phyloP scores from a whole-genome alignment of 2,329 filamentous ascomycete species.

The Ustulina deusta region DNA sequence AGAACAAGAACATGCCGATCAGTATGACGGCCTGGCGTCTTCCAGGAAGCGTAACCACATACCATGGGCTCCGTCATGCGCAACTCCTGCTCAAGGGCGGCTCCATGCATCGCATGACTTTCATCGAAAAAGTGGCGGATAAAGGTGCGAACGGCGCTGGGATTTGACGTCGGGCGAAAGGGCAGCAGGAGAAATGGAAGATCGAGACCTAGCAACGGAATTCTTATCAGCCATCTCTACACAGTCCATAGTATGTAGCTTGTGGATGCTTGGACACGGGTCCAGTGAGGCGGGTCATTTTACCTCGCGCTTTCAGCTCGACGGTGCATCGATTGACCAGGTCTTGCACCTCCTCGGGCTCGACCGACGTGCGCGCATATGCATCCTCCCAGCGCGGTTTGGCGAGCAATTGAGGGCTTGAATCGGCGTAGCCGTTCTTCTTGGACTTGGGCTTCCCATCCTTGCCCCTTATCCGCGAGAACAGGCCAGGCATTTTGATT shows the following conservation, averaged over 20 bases:
- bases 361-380: constrained; percentile 84
- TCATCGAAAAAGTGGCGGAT: constrained; percentile 91
- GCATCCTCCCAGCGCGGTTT: constrained; percentile 90
- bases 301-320: constrained; percentile 96
- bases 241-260: background rate
- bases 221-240: constrained; percentile 33
- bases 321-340: constrained; percentile 85
- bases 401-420: constrained; percentile 65
- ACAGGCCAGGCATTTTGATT: constrained; percentile 67
- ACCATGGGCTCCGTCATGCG: constrained; percentile 96
- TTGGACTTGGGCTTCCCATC: constrained; percentile 74
- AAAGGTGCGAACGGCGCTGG: constrained; percentile 91
- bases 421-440: constrained; percentile 70
- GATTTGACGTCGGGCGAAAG: constrained; percentile 92
- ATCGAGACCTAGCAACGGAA: constrained; percentile 75
- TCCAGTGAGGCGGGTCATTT: constrained; percentile 17
- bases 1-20: constrained; percentile 1
- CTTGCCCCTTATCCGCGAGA: constrained; percentile 78
- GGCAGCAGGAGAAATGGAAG: constrained; percentile 93
- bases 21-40: constrained; percentile 13
- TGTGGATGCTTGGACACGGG: background rate
- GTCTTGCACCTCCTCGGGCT: constrained; percentile 91
- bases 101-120: constrained; percentile 72
- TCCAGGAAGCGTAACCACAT: constrained; percentile 50
- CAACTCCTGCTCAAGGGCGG: constrained; percentile 83